Percentiles rank a stretch among this genome's conserved stretches.
Conservation (phyloP, 2,329 filamentous ascomycete species). For the Penicillium sp. region DNA sequence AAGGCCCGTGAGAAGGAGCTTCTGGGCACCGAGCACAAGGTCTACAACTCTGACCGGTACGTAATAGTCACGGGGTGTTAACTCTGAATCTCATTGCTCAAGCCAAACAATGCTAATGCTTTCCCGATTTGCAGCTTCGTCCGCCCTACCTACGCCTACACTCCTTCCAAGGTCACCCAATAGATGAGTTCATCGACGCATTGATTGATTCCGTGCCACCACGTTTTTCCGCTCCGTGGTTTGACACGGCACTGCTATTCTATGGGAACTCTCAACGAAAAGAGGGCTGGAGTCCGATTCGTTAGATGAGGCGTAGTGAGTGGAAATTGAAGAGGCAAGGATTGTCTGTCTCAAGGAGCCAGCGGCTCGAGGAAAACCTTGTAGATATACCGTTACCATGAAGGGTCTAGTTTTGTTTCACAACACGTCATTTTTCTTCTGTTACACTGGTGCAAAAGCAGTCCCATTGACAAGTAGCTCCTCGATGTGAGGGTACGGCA, state of each 20-base stretch:
- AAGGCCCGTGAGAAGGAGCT: conserved; percentile 88
- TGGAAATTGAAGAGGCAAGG: conserved; percentile 6
- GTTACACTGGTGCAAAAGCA: neutral
- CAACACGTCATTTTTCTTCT: conserved; percentile 23
- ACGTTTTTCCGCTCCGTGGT: conserved; percentile 10
- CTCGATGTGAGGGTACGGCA: neutral
- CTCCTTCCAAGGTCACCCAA: conserved; percentile 65
- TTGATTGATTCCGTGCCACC: conserved; percentile 10
- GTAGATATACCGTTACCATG: conserved; percentile 39
- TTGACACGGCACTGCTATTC: conserved; percentile 12
- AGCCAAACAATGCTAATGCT: conserved; percentile 9
- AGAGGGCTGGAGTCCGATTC: conserved; percentile 14
- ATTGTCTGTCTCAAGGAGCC: conserved; percentile 13
- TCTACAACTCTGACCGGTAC: conserved; percentile 88
- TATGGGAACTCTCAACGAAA: conserved; percentile 7
- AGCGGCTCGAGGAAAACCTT: conserved; percentile 23
- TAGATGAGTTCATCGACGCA: conserved; percentile 40
- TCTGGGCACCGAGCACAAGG: conserved; percentile 76
- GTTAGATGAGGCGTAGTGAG: conserved; percentile 5
- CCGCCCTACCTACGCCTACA: conserved; percentile 75
- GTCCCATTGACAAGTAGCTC: neutral
- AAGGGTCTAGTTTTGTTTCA: conserved; percentile 30
- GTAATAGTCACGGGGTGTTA: conserved; percentile 34
- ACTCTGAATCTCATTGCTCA: neutral
- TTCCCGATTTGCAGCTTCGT: conserved; percentile 63